These are phyloP conservation scores for Helianthus tuberosus DNA, from an alignment of 129 eudicot genomes.

Conservation along the genomic window DNA sequence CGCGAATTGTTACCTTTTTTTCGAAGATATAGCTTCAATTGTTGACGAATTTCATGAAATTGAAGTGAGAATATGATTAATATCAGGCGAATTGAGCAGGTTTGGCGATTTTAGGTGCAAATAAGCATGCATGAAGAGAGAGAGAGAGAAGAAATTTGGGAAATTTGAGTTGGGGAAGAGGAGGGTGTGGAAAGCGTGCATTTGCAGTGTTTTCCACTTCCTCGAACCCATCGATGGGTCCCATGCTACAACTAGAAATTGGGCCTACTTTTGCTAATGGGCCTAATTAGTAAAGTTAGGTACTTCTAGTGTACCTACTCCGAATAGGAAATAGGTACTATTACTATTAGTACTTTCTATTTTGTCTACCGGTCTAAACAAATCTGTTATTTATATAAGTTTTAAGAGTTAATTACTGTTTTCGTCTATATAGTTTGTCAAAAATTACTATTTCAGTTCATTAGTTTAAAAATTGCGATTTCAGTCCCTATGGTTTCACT, in stretches of 20 bases:
- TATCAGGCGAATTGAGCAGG: conserved; percentile 3
- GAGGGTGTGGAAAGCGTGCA: conserved; percentile 41
- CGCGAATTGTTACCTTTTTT: neutral
- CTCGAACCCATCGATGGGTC: conserved; percentile 36
- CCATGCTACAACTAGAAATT: neutral
- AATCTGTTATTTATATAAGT: no score
- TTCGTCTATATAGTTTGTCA: no score
- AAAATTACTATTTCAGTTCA: no score
- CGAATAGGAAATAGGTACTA: no score
- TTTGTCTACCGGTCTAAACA: no score
- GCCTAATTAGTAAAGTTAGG: conserved; percentile 3
- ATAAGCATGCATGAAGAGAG: conserved; percentile 24
- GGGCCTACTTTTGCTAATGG: neutral
- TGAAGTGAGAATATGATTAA: neutral
- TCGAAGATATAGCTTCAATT: conserved; percentile 19
- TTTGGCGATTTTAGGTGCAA: neutral
- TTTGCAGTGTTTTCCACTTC: conserved; percentile 35
- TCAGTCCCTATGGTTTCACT: no score
- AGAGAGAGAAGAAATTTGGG: conserved; percentile 16
- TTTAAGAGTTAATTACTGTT: no score
- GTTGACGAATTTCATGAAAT: neutral
- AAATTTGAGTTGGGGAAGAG: conserved; percentile 11
- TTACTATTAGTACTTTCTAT: no score
- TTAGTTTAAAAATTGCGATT: no score
- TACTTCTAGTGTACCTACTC: no score